Percentiles rank a stretch among this genome's conserved stretches.
Conservation (phyloP, 257 asterid species). For the Rubia yunnanensis region DNA sequence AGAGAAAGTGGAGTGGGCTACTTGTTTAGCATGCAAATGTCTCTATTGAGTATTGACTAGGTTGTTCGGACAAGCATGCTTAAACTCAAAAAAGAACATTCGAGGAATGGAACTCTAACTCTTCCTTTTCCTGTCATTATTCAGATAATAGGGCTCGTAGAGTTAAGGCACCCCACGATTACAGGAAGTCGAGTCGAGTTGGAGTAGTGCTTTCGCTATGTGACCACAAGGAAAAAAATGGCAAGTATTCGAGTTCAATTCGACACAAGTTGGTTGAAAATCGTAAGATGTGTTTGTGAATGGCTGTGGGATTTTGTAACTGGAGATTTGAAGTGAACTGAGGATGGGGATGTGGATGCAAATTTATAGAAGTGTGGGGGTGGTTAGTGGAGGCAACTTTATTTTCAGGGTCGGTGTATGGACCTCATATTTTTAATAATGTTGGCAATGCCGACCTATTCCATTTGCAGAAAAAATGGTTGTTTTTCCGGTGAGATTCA, state of each 20-base stretch:
- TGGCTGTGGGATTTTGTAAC: neutral
- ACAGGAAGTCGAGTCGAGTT: slow-evolving; percentile 29
- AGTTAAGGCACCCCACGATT: slow-evolving; percentile 48
- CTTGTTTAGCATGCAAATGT: slow-evolving; percentile 16
- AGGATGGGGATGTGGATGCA: neutral
- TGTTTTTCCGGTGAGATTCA: slow-evolving; percentile 32
- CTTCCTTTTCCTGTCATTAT: slow-evolving; percentile 21
- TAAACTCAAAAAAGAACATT: neutral
- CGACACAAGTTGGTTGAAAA: neutral
- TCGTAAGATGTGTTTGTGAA: neutral
- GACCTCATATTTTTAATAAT: slow-evolving; percentile 22
- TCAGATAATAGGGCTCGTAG: slow-evolving; percentile 20
- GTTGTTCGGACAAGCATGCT: slow-evolving; percentile 21
- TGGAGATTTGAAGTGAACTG: neutral
- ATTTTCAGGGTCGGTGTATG: slow-evolving; percentile 24
- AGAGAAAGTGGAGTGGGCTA: slow-evolving; percentile 26
- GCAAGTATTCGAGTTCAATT: neutral
- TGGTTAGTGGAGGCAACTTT: slow-evolving; percentile 38
- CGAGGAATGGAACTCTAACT: slow-evolving; percentile 6
- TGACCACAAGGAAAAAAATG: slow-evolving; percentile 17
- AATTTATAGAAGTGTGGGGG: neutral
- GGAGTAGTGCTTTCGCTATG: no score
- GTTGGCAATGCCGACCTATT: slow-evolving; percentile 36
- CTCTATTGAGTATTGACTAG: slow-evolving; percentile 22
- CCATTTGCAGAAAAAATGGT: slow-evolving; percentile 30